Base-by-base conservation (phyloP, 306 rosid species). In the Citrullus amarus region DNA sequence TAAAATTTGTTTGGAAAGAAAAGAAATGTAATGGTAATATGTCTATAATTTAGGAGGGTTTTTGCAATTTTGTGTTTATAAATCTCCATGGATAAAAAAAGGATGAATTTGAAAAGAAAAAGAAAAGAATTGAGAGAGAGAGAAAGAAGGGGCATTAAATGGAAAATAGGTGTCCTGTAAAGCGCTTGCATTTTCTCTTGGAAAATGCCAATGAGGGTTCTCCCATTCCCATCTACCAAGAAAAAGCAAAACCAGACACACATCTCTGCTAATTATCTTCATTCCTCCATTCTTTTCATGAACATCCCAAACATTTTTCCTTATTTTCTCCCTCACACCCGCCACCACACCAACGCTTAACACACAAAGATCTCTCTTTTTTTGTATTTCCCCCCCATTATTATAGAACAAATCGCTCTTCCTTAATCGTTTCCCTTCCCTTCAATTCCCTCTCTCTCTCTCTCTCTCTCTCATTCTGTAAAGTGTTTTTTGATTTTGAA, bases 151-250 rank as follows among this genome's bases (percentile, higher is more conserved):
- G 34, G 0, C 28, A 72, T 51, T 54, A 39, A 57, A 39, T 18
- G 48, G 16, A 48, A 48, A 76, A 76, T 39, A 41, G 18, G 87
- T 80, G 81, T 69, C n/a, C 20, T 12, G 63, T 57, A 70, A 84
- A 78, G 69, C 81, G 43, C 83, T 82, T 62, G 61, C 79, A 79
- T 71, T 79, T 83, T 78, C 59, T 82, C 85, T 85, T 79, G 76
- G 84, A 83, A 81, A 83, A 60, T 74, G 82, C 82, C n/a, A 83
- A 74, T 32, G 25, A 81, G 76, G 32, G 4, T 66, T 69, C 75
- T 69, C 73, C 18, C 72, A 8, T 39, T 85, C 81, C 54, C 51
- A 34, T 76, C 83, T 22, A 55, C 83, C 83, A 20, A 74, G 6
- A 12, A 69, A 28, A 41, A 30, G 34, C 76, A 77, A 50, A 84